Evolutionary conservation across 2,329 filamentous ascomycete species (phyloP), one percentile per base, ranked within the genome.

Genomic region (Fusarium buxicola): DNA sequence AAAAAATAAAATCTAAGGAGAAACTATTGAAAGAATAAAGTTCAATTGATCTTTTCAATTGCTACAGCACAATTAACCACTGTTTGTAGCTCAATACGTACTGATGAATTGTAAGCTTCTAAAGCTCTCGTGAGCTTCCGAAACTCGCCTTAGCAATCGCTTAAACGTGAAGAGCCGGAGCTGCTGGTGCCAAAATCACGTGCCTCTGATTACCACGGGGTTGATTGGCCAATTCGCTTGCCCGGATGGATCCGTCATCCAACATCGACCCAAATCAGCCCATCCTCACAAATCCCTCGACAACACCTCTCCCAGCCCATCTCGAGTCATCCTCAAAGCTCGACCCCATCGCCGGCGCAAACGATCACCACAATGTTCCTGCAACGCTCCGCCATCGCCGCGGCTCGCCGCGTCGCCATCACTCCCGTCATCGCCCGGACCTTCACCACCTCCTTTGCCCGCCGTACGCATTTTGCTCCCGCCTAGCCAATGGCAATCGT

Each of bases 321-420:
- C 56, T 47, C 57, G 60, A 62, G 62, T 56, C 67, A 65, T 58
- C 62, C 55, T 40, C 55, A 51, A 58, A 65, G 57, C 62, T 64
- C 59, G 60, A 57, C 58, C 56, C 55, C 58, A 66, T 69, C 63
- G 56, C 56, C 53, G 61, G 60, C 69, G 59, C 67, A 68, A 62
- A 58, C 59, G 57, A 58, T 63, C 43, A 55, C 58, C 55, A 65
- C 73, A 76, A 75, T 89, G 87, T 86, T 89, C 71, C 75, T 89
- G 75, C 84, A 87, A 82, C 87, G 87, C 75, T 82, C 86, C 74
- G 86, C 82, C 75, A 73, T 86, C 68, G 79, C 83, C 69, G 85
- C 81, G 74, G 86, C 85, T 73, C 86, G 87, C 76, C 85, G 87
- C 68, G 77, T 73, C 60, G 86, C 82, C 60, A 81, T 82, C 73